Percentiles rank a stretch among this genome's conserved stretches.
Evolutionary conservation across 495 filamentous ascomycete genomes (phyloP).

Genomic region (Lasiosphaeriaceae sp.): DNA sequence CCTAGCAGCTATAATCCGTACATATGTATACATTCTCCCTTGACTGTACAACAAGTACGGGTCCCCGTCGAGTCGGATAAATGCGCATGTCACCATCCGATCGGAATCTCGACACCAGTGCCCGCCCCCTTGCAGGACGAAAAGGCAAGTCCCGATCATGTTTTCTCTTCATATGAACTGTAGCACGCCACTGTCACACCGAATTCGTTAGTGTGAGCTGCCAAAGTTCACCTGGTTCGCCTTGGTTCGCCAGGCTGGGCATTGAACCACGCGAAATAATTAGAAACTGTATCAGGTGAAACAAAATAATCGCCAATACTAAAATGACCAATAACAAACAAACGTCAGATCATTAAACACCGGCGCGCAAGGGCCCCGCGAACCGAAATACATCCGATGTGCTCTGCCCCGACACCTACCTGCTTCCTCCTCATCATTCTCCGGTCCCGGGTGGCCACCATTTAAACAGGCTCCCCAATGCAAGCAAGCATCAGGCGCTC

Average conservation of each 20-base stretch:
- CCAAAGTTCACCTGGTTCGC: not conserved
- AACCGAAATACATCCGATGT: no score
- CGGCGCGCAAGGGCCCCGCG: no score
- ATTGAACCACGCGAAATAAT: not conserved
- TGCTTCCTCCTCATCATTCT: no score
- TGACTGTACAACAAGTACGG: no score
- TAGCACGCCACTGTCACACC: not conserved
- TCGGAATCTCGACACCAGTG: not conserved
- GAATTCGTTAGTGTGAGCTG: not conserved
- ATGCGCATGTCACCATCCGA: not conserved
- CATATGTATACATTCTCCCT: no score
- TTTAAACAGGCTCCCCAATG: constrained; percentile 34
- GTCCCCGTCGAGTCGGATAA: not conserved
- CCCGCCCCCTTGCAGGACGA: no score
- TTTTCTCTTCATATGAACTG: not conserved
- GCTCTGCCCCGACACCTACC: no score
- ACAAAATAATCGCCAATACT: no score
- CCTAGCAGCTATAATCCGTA: not conserved
- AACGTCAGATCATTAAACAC: no score
- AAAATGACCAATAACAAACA: no score
- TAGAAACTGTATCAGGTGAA: not conserved
- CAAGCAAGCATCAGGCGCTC: constrained; percentile 62
- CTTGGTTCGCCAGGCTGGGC: not conserved
- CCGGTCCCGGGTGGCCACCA: no score
- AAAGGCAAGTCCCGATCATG: not conserved